Base-by-base conservation (phyloP, 164 flowering plant species). In the Dillenia turbinata region DNA sequence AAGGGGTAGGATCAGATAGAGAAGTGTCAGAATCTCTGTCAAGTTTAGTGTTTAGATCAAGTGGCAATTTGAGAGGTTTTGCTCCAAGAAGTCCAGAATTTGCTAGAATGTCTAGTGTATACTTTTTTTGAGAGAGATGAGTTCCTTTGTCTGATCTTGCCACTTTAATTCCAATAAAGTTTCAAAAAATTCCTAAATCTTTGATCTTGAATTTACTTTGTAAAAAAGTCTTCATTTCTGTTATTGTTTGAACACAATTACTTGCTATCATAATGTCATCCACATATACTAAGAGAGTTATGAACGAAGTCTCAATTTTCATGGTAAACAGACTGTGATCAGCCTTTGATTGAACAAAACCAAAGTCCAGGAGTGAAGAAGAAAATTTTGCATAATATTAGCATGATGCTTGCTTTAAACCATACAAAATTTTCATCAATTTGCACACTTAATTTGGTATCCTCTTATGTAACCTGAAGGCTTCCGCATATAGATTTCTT, bases 121-220 rank as follows among this genome's bases (percentile, higher is more conserved):
- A 66, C 17, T 65, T 65, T 65, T 2, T 5, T 44, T 66, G 57
- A 19, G 26, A 14, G 3, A 59, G 12, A 8, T 9, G n/a, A 7
- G 53, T 22, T 2, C 70, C 65, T 9, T 54, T 2, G 8, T 16
- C 22, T 0, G 59, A 60, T 9, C 54, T 5, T 13, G 65, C 60
- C 6, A 67, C 54, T 15, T 67, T 65, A 22, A 67, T 22, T 8
- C 63, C 63, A 2, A 66, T n/a, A 19, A 66, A 58, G 46, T 50
- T 58, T 58, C 52, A 52, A 3, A 58, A 13, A 1, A 17, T 9
- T 6, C 69, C 69, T 0, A 66, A 14, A 43, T 66, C 57, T 43
- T 66, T 58, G 50, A 59, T 51, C 12, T 2, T 9, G 26, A 66
- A 61, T 8, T 48, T 1, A 10, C 14, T 10, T 45, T 46, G 9